These are phyloP conservation scores for Ceratocystis alfenasii DNA, from an alignment of 2,329 filamentous ascomycete species.

Conservation along the genomic window DNA sequence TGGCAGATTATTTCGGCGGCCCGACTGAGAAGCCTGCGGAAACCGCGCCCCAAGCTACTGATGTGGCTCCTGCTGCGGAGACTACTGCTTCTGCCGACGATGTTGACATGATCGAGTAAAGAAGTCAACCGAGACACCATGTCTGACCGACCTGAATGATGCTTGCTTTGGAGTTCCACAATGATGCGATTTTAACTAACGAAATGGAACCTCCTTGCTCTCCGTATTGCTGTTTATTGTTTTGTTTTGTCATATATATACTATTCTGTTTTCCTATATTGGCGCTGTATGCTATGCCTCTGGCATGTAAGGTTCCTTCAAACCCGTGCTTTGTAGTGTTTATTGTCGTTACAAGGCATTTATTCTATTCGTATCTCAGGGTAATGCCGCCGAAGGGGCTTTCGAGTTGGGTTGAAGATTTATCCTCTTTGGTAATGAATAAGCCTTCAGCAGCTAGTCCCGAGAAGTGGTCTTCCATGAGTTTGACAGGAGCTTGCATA, in stretches of 20 bases:
- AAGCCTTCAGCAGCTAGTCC: slow-evolving; percentile 50
- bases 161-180: not conserved
- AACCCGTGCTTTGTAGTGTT: not conserved
- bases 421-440: slow-evolving; percentile 33
- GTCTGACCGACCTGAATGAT: not conserved
- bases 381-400: slow-evolving; percentile 18
- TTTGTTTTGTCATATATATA: not conserved
- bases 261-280: not conserved
- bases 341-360: not conserved
- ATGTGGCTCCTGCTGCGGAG: not conserved
- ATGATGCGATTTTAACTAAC: not conserved
- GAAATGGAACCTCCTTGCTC: not conserved
- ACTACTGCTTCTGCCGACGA: slow-evolving; percentile 37
- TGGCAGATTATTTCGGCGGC: slow-evolving; percentile 78
- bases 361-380: not conserved
- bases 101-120: slow-evolving; percentile 59
- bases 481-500: not conserved
- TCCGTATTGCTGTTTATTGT: not conserved
- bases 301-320: no score
- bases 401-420: slow-evolving; percentile 17
- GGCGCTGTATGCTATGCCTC: not conserved
- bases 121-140: not conserved
- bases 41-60: slow-evolving; percentile 21
- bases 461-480: slow-evolving; percentile 41
- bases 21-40: slow-evolving; percentile 21